Evolutionary conservation across 306 rosid genomes (phyloP).

Genomic region (Trifolium subterraneum): DNA sequence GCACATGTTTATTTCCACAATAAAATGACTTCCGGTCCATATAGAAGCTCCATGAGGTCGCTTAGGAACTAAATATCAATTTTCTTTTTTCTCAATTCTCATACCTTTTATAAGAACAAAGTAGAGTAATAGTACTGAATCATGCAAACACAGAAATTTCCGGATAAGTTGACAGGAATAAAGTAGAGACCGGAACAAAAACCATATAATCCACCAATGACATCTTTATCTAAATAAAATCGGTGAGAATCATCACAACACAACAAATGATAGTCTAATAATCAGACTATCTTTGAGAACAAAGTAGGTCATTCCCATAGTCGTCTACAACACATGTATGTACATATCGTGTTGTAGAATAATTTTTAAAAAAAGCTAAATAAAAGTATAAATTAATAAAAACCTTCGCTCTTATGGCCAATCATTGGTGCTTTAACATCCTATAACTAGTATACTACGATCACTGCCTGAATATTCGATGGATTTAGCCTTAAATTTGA

Average conservation of each 20-base stretch:
- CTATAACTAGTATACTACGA: slow-evolving; percentile 8
- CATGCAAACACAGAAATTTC: slow-evolving; percentile 11
- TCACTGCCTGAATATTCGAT: slow-evolving; percentile 23
- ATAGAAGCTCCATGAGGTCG: not conserved
- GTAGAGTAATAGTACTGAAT: not conserved
- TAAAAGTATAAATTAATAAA: slow-evolving; percentile 29
- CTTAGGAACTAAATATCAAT: not conserved
- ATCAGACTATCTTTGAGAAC: slow-evolving; percentile 31
- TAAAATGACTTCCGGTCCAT: not conserved
- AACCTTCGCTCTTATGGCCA: slow-evolving; percentile 43
- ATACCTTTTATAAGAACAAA: not conserved
- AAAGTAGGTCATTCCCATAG: slow-evolving; percentile 44
- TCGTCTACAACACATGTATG: slow-evolving; percentile 59
- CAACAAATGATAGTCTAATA: slow-evolving; percentile 37
- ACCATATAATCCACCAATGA: slow-evolving; percentile 37
- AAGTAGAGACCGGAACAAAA: slow-evolving; percentile 9
- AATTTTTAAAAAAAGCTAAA: slow-evolving; percentile 12
- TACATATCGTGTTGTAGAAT: slow-evolving; percentile 51
- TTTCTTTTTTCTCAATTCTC: not conserved
- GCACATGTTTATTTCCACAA: not conserved
- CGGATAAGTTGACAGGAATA: slow-evolving; percentile 3
- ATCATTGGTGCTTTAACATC: slow-evolving; percentile 37
- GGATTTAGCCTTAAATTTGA: slow-evolving; percentile 27
- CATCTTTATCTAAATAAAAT: slow-evolving; percentile 46
- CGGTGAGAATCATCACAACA: slow-evolving; percentile 45